Base-by-base conservation (phyloP, 345 rosid species). In the Eutrema yunnanense region DNA sequence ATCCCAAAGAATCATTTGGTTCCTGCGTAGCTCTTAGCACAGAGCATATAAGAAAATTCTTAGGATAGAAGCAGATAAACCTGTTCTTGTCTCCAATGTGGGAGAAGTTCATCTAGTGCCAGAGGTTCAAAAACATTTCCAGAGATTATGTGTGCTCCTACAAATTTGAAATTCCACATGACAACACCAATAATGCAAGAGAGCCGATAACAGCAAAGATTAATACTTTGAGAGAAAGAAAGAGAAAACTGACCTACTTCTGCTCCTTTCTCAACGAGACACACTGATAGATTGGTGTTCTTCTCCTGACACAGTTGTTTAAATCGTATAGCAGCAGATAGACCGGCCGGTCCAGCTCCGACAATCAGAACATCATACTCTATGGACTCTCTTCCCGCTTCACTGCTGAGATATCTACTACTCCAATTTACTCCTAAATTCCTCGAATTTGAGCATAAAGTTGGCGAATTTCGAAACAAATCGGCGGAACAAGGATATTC, bases 341-440 rank as follows among this genome's bases (percentile, higher is more conserved):
- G 71, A 14, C 98, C 98, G n/a, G 98, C 98, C 14, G 98, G 98
- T 65, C 98, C 98, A 69, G 96, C 98, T 60, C 97, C 98, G 34
- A 94, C 90, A 51, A 94, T 83, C 53, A 94, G 86, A 65, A 91
- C 96, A 82, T 94, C 97, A 67, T 94, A 94, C 79, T 91, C 96
- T 38, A 94, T 82, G 4, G 84, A 82, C 26, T 94, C 97, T 62
- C 96, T 69, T 6, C 69, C 82, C 34, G 77, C 56, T 60, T 77
- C 92, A 72, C 79, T 70, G 70, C 95, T 73, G 64, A 81, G 75
- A 53, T 80, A 72, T 85, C 89, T 67, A 63, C 44, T 57, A 63
- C 44, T 16, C 16, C 16, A 16, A 16, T 16, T 16, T 16, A 16
- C 16, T 29, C 55, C 30, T 27, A 27, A 72, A 44, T 26, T 64